Evolutionary conservation across 192 early-diverging fungal species (phyloP).

Genomic region (Chytriomyces sp.): DNA sequence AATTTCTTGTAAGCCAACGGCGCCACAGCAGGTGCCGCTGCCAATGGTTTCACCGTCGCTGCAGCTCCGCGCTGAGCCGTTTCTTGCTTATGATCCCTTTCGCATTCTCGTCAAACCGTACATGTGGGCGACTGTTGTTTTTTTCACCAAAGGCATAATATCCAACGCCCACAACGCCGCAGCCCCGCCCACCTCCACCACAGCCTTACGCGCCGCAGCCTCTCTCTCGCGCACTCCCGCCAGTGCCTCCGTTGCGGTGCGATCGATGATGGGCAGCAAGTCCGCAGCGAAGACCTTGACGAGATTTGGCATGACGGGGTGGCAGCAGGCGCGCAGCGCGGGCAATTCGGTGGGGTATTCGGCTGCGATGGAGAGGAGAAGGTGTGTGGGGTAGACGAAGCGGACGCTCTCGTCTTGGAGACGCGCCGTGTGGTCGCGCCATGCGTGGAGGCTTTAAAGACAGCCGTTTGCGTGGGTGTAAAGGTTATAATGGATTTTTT

Average conservation of each 20-base stretch:
- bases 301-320: constrained; percentile 73
- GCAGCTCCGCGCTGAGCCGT: not conserved
- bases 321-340: constrained; percentile 73
- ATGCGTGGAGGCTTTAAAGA: constrained; percentile 89
- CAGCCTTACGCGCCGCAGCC: constrained; percentile 1
- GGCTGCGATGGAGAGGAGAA: constrained; percentile 76
- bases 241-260: constrained; percentile 23
- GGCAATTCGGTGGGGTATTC: constrained; percentile 72
- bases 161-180: not conserved
- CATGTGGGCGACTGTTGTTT: not conserved
- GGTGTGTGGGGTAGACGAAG: constrained; percentile 90
- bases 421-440: constrained; percentile 89
- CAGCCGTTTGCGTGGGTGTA: constrained; percentile 64
- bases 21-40: not conserved
- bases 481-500: constrained; percentile 58
- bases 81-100: not conserved
- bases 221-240: not conserved
- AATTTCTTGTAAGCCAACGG: not conserved
- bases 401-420: constrained; percentile 88
- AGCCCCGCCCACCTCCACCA: not conserved
- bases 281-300: constrained; percentile 83
- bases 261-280: constrained; percentile 54
- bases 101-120: not conserved
- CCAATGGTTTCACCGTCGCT: too few species aligned
- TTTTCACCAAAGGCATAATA: not conserved